Evolutionary conservation across 352 stramenopile genomes (phyloP).

Genomic region (Pythium dissimile): DNA sequence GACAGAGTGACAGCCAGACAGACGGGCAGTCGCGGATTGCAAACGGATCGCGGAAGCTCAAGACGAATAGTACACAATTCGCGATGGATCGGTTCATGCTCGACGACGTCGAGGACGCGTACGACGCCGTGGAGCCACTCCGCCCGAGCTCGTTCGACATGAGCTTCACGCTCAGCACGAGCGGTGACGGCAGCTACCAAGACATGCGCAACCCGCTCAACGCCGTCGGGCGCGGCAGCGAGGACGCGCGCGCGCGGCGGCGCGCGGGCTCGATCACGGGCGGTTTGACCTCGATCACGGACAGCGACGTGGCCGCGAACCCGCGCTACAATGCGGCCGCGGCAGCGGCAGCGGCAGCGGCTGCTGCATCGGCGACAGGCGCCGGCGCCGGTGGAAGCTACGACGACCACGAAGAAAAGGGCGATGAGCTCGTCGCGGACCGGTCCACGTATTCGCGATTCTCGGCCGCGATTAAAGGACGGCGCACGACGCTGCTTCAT

Average conservation of each 20-base stretch:
- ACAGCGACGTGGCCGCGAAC: slow-evolving; percentile 18
- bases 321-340: slow-evolving; percentile 12
- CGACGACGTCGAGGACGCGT: slow-evolving; percentile 75
- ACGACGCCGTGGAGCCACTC: slow-evolving; percentile 81
- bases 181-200: slow-evolving; percentile 23
- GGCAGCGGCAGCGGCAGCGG: no score
- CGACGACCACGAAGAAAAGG: slow-evolving; percentile 3
- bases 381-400: no score
- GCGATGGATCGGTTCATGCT: slow-evolving; percentile 81
- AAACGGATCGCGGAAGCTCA: background rate
- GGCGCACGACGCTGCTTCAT: slow-evolving; percentile 25
- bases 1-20: background rate
- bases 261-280: slow-evolving; percentile 5
- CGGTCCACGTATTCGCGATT: slow-evolving; percentile 9
- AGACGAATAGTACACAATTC: background rate
- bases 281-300: slow-evolving; percentile 28
- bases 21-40: background rate
- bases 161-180: slow-evolving; percentile 71
- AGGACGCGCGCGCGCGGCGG: slow-evolving; percentile 22
- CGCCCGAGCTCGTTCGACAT: slow-evolving; percentile 87
- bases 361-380: no score
- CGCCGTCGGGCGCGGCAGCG: slow-evolving; percentile 3
- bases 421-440: background rate
- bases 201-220: slow-evolving; percentile 20
- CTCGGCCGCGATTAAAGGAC: slow-evolving; percentile 5